Conservation (phyloP, 352 stramenopile species). For the Phytophthora uliginosa region DNA sequence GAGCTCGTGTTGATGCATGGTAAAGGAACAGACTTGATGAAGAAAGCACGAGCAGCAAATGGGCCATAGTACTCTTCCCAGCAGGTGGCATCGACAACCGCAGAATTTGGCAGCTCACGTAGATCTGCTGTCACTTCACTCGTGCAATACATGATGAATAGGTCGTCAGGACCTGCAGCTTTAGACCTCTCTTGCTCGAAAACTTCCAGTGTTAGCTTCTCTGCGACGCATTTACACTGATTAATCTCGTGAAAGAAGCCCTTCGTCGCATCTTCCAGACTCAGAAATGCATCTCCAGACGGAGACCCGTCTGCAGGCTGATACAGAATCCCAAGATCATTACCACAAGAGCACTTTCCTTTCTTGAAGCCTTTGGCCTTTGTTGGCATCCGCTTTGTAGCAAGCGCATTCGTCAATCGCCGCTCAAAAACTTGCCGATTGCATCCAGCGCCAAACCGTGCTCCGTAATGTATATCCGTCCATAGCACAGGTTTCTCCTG, state of each 20-base stretch:
- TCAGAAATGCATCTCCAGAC: conserved; percentile 18
- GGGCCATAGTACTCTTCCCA: conserved; percentile 23
- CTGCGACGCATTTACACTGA: conserved; percentile 14
- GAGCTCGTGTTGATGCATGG: conserved; percentile 11
- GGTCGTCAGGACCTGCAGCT: conserved; percentile 13
- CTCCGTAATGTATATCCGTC: conserved; percentile 25
- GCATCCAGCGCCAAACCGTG: conserved; percentile 18
- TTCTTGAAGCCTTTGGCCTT: conserved; percentile 14
- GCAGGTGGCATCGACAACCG: conserved; percentile 27
- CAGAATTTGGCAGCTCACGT: conserved; percentile 16
- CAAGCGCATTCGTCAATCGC: conserved; percentile 14
- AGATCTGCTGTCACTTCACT: conserved; percentile 17
- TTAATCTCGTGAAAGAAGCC: conserved; percentile 27
- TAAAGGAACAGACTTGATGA: conserved; percentile 17
- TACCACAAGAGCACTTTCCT: conserved; percentile 11
- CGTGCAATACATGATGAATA: conserved; percentile 22
- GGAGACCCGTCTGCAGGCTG: conserved; percentile 12
- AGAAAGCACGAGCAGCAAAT: conserved; percentile 25
- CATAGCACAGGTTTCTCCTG: conserved; percentile 4
- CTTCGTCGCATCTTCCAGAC: conserved; percentile 20
- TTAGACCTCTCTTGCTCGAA: conserved; percentile 11
- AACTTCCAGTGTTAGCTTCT: conserved; percentile 7
- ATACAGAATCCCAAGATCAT: conserved; percentile 15
- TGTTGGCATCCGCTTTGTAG: conserved; percentile 12
- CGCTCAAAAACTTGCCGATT: conserved; percentile 16